Evolutionary conservation across 257 asterid species (phyloP).

Genomic region (Solanum bulbocastanum): DNA sequence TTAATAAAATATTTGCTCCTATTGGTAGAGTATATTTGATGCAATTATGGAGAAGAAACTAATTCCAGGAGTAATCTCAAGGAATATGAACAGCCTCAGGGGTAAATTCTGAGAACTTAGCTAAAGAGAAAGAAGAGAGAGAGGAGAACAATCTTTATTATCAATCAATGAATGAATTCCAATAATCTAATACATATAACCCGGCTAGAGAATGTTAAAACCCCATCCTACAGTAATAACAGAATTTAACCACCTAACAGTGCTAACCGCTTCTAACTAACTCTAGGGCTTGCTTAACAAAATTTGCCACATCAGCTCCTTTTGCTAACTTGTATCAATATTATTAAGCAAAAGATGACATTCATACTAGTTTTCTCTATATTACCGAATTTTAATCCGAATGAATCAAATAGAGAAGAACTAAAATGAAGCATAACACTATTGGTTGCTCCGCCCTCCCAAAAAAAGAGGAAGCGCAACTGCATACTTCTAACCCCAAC

Average conservation of each 20-base stretch:
- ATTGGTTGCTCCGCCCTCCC: not conserved
- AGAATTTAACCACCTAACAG: not conserved
- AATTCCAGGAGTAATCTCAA: not conserved
- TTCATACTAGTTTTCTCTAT: not conserved
- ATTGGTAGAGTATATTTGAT: not conserved
- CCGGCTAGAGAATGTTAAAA: not conserved
- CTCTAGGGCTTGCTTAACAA: not conserved
- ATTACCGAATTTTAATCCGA: not conserved
- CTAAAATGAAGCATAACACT: not conserved
- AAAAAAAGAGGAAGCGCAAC: not conserved
- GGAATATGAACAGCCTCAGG: not conserved
- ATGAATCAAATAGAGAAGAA: not conserved
- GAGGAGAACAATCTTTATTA: not conserved
- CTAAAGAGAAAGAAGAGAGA: not conserved
- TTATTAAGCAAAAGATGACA: not conserved
- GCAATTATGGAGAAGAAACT: not conserved
- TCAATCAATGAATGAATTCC: not conserved
- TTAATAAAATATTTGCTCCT: not conserved
- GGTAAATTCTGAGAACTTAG: not conserved
- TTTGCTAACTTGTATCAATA: not conserved
- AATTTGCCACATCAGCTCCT: not conserved
- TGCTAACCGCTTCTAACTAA: not conserved
- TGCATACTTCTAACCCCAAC: not conserved
- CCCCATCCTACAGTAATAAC: not conserved
- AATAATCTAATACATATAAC: not conserved